These are phyloP conservation scores for Apiospora sp. DNA, from an alignment of 2,329 filamentous ascomycete genomes.

Conservation along the genomic window DNA sequence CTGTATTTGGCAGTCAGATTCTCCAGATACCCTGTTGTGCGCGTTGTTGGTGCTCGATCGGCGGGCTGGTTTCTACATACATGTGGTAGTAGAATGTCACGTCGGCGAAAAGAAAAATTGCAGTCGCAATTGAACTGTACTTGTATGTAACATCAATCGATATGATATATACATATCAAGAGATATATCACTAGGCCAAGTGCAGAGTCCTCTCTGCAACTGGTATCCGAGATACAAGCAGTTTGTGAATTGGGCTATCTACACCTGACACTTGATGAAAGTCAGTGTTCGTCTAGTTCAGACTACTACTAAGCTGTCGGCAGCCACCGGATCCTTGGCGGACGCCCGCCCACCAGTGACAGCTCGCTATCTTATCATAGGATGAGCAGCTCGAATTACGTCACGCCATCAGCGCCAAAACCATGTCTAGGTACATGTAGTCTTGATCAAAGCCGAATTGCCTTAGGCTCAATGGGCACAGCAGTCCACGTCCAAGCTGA, in stretches of 20 bases:
- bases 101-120: too few relatives aligned
- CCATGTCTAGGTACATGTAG: not conserved
- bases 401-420: not conserved
- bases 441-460: not conserved
- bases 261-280: not conserved
- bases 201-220: not conserved
- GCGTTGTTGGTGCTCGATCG: not conserved
- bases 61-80: not conserved
- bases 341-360: conserved; percentile 3
- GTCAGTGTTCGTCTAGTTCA: not conserved
- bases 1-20: not conserved
- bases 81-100: not conserved
- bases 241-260: not conserved
- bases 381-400: conserved; percentile 13
- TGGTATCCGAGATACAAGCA: not conserved
- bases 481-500: not conserved
- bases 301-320: not conserved
- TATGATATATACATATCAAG: too few relatives aligned
- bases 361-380: conserved; percentile 12
- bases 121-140: too few relatives aligned
- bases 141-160: not conserved
- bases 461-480: not conserved
- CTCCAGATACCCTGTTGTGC: not conserved
- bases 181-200: not conserved
- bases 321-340: conserved; percentile 2